Conservation (phyloP, 2,329 filamentous ascomycete species). For the Diplodia corticola region DNA sequence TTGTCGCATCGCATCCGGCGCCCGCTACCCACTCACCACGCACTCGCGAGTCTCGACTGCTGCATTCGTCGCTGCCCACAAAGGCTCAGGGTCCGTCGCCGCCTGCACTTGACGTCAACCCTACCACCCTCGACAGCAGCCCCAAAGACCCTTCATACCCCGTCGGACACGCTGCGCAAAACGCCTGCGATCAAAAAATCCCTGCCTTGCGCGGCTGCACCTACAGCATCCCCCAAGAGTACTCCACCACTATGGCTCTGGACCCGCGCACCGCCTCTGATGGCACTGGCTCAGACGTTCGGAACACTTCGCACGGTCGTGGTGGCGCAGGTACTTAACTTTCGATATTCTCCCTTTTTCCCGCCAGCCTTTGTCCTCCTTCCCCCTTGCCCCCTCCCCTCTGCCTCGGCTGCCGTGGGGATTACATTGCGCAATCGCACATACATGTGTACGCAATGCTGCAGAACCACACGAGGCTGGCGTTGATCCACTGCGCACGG, state of each 20-base stretch:
- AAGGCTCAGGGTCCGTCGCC: background rate
- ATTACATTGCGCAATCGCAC: background rate
- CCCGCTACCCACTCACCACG: background rate
- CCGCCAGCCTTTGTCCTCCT: background rate
- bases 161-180: background rate
- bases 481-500: background rate
- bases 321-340: conserved; percentile 65
- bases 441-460: background rate
- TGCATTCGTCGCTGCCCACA: background rate
- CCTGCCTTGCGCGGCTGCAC: background rate
- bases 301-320: conserved; percentile 64
- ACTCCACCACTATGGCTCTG: conserved; percentile 9
- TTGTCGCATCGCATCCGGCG: background rate
- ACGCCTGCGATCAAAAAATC: too few species aligned
- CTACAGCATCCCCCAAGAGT: background rate
- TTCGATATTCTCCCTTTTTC: conserved; percentile 13
- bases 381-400: background rate
- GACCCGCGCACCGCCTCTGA: conserved; percentile 27
- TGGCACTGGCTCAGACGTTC: conserved; percentile 27
- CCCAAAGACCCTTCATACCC: background rate
- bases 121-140: background rate
- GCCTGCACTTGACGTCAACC: background rate
- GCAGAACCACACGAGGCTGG: background rate
- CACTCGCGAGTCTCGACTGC: background rate
- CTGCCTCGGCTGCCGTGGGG: background rate